Evolutionary conservation across 2,329 filamentous ascomycete species (phyloP).

Genomic region (Orbilia oligospora): DNA sequence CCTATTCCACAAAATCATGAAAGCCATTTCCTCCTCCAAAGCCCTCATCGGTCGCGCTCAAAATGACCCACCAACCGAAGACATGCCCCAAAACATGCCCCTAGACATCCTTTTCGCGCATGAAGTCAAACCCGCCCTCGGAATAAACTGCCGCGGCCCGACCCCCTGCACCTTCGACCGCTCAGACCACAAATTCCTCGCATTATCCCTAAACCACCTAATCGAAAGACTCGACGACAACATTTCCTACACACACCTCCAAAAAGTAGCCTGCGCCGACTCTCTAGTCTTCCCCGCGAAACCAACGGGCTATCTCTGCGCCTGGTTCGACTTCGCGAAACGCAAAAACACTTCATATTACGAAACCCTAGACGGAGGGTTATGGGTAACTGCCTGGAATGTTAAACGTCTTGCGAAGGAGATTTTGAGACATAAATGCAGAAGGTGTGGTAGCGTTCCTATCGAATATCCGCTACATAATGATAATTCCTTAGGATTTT

Average conservation of each 20-base stretch:
- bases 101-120: too few species aligned
- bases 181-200: too few species aligned
- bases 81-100: too few species aligned
- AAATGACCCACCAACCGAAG: too few species aligned
- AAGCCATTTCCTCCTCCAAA: not conserved
- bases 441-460: slow-evolving; percentile 39
- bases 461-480: slow-evolving; percentile 21
- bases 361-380: not conserved
- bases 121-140: too few species aligned
- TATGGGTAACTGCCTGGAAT: not conserved
- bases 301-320: slow-evolving; percentile 25
- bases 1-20: too few species aligned
- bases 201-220: not conserved
- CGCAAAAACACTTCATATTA: slow-evolving; percentile 1
- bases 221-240: slow-evolving; percentile 24
- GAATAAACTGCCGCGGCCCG: too few species aligned
- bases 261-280: slow-evolving; percentile 37
- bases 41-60: too few species aligned
- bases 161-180: too few species aligned
- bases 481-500: slow-evolving; percentile 14
- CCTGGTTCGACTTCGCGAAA: slow-evolving; percentile 37
- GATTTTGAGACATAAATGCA: slow-evolving; percentile 27
- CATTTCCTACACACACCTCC: not conserved
- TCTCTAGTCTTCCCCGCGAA: too few species aligned
- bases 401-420: slow-evolving; percentile 21